phyloP scores from a whole-genome alignment of 139 green algal species.

The Coelastrella sp. region DNA sequence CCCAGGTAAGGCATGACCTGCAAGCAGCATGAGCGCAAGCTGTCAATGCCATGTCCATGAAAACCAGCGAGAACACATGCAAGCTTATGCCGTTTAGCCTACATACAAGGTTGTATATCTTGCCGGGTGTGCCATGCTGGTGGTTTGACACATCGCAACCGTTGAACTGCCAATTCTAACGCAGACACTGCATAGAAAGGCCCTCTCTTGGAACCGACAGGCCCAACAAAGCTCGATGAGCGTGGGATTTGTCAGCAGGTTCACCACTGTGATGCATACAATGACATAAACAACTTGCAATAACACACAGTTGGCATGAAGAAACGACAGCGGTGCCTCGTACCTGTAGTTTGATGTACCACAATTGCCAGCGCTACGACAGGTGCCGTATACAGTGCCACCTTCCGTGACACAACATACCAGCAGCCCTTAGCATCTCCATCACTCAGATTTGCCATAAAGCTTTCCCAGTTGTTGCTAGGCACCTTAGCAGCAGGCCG shows the following conservation, averaged over 20 bases:
- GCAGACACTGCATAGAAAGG: too few relatives aligned
- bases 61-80: too few relatives aligned
- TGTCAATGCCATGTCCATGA: neutral
- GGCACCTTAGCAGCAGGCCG: slow-evolving; percentile 30
- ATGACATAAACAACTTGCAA: neutral
- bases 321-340: neutral
- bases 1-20: slow-evolving; percentile 31
- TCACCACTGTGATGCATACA: neutral
- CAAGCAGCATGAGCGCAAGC: neutral
- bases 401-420: slow-evolving; percentile 23
- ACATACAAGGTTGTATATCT: too few relatives aligned
- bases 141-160: too few relatives aligned
- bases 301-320: neutral
- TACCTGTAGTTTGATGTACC: slow-evolving; percentile 22
- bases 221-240: too few relatives aligned
- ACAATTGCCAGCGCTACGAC: slow-evolving; percentile 10
- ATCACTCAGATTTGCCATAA: slow-evolving; percentile 38
- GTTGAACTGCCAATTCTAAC: too few relatives aligned
- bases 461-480: slow-evolving; percentile 36
- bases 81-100: too few relatives aligned
- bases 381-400: slow-evolving; percentile 29
- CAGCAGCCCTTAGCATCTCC: slow-evolving; percentile 38
- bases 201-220: too few relatives aligned
- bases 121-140: too few relatives aligned
- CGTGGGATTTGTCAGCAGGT: too few relatives aligned